Evolutionary conservation across 495 filamentous ascomycete genomes (phyloP).

Genomic region (Xylaria telfairii): DNA sequence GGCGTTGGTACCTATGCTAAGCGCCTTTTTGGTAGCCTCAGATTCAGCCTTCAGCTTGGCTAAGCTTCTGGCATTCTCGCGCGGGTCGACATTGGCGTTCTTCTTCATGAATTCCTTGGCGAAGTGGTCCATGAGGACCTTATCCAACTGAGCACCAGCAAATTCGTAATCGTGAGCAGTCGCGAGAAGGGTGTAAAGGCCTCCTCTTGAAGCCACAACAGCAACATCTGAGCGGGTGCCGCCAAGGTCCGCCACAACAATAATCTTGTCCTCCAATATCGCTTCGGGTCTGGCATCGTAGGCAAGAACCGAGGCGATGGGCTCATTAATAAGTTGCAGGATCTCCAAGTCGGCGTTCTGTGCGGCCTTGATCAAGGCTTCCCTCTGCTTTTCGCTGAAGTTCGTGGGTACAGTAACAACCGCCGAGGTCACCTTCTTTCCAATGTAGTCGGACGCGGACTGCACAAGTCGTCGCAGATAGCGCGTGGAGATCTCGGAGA

Average conservation of each 20-base stretch:
- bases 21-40: conserved; percentile 86
- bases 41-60: conserved; percentile 93
- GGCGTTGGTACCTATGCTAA: conserved; percentile 85
- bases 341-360: conserved; percentile 85
- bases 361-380: conserved; percentile 77
- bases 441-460: conserved; percentile 89
- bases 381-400: conserved; percentile 84
- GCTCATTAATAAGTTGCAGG: conserved; percentile 91
- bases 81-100: conserved; percentile 86
- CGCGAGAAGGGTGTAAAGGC: conserved; percentile 95
- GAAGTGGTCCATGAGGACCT: conserved; percentile 92
- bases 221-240: conserved; percentile 92
- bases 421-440: conserved; percentile 88
- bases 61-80: conserved; percentile 76
- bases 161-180: conserved; percentile 95
- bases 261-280: conserved; percentile 78
- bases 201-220: conserved; percentile 86
- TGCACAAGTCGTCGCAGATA: conserved; percentile 81
- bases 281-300: conserved; percentile 88
- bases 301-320: conserved; percentile 87
- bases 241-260: conserved; percentile 92
- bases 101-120: conserved; percentile 96
- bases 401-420: conserved; percentile 95
- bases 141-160: conserved; percentile 79
- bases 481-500: conserved; percentile 86